Percentiles rank a stretch among this genome's conserved stretches.
Evolutionary conservation across 441 rosid species (phyloP).

Genomic region (Syzygium syzygioides): DNA sequence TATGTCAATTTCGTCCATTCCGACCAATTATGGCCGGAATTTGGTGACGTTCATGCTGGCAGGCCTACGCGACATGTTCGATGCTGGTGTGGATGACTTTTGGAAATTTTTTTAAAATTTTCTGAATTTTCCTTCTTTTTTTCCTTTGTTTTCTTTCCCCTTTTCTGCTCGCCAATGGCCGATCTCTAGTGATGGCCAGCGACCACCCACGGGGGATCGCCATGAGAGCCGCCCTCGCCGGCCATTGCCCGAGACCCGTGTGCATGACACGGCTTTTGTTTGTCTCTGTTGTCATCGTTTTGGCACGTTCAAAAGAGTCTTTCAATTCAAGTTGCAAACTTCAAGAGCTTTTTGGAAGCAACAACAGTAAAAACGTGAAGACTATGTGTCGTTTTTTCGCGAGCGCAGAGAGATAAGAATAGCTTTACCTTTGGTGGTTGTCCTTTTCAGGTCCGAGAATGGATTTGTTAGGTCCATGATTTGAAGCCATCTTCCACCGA

Average conservation of each 20-base stretch:
- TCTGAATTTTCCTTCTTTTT: no score
- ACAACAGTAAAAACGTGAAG: neutral
- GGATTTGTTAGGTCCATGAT: neutral
- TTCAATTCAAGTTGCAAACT: neutral
- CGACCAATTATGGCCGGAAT: accelerated
- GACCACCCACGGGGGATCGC: no score
- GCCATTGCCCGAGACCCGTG: neutral
- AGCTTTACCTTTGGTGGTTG: neutral
- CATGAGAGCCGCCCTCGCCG: no score
- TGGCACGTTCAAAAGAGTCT: neutral
- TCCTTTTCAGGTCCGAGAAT: neutral
- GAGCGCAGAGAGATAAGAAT: neutral
- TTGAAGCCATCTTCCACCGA: neutral
- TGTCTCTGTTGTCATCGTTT: neutral
- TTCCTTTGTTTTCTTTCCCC: no score
- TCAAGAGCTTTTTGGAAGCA: neutral
- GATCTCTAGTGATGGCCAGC: no score
- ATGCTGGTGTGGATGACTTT: no score
- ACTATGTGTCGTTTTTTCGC: neutral
- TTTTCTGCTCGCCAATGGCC: no score
- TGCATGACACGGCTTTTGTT: neutral
- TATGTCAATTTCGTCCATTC: neutral
- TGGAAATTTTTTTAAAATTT: no score
- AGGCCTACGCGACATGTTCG: no score
- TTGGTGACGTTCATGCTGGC: accelerated